Conservation (phyloP, 805 yeast genomes). For the Yarrowia divulgata region DNA sequence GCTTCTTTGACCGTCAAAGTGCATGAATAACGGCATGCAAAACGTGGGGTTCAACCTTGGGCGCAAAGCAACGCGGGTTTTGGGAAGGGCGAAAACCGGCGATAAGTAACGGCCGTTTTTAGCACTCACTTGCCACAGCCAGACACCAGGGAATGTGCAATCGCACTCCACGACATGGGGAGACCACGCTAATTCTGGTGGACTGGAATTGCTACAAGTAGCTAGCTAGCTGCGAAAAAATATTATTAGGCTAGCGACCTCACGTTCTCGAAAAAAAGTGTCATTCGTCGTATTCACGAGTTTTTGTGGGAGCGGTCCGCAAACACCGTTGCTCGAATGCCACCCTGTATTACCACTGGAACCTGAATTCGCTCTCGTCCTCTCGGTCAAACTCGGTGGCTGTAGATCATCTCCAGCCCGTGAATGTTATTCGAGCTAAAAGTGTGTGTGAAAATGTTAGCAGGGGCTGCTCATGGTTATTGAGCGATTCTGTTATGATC, state of each 20-base stretch:
- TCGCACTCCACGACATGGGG: neutral
- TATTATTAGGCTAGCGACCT: neutral
- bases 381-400: neutral
- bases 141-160: no score
- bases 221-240: neutral
- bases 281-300: no score
- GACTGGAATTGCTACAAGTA: neutral
- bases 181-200: neutral
- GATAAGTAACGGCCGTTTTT: neutral
- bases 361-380: neutral
- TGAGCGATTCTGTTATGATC: no score
- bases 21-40: neutral
- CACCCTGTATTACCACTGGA: neutral
- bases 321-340: no score
- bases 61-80: neutral
- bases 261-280: no score
- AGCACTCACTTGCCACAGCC: no score
- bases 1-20: neutral
- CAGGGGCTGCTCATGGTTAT: neutral
- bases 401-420: slow-evolving; percentile 6
- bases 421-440: slow-evolving; percentile 33
- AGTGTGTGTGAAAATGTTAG: no score
- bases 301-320: no score
- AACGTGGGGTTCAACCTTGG: slow-evolving; percentile 27
- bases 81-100: slow-evolving; percentile 2